These are phyloP conservation scores for Iberis amara DNA, from an alignment of 441 rosid species.

Conservation along the genomic window DNA sequence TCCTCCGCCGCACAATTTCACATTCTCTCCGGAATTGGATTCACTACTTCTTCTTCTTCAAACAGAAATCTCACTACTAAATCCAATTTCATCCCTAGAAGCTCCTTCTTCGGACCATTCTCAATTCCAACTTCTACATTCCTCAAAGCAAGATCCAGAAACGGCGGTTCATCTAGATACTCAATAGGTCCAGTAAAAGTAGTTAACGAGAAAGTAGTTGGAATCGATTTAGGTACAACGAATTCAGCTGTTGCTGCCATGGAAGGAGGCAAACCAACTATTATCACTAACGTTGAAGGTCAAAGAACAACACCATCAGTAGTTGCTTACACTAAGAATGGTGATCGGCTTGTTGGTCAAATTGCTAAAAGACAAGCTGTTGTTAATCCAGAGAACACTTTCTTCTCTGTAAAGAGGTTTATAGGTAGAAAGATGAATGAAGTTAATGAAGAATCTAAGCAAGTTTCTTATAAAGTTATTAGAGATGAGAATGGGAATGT, in stretches of 20 bases:
- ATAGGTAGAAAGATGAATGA: constrained; percentile 93
- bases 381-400: constrained; percentile 86
- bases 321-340: constrained; percentile 80
- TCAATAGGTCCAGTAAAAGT: constrained; percentile 40
- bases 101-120: constrained; percentile 49
- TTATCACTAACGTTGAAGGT: constrained; percentile 86
- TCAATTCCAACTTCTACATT: constrained; percentile 36
- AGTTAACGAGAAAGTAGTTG: constrained; percentile 33
- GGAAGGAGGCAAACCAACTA: constrained; percentile 96
- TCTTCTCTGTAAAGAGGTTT: constrained; percentile 94
- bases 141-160: constrained; percentile 27
- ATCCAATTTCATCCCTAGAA: constrained; percentile 28
- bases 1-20: constrained; percentile 56
- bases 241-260: constrained; percentile 84
- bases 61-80: constrained; percentile 19
- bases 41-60: constrained; percentile 32
- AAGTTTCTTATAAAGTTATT: constrained; percentile 77
- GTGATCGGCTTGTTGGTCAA: constrained; percentile 88
- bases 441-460: constrained; percentile 89
- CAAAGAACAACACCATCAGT: constrained; percentile 93
- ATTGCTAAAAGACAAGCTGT: constrained; percentile 95
- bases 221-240: constrained; percentile 34
- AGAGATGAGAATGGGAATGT: constrained; percentile 91
- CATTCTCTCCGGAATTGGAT: constrained; percentile 40
- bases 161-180: constrained; percentile 30